Evolutionary conservation across 305 asterid species (phyloP), one percentile per base, ranked within the genome.

Genomic region (Rubia peregrina): DNA sequence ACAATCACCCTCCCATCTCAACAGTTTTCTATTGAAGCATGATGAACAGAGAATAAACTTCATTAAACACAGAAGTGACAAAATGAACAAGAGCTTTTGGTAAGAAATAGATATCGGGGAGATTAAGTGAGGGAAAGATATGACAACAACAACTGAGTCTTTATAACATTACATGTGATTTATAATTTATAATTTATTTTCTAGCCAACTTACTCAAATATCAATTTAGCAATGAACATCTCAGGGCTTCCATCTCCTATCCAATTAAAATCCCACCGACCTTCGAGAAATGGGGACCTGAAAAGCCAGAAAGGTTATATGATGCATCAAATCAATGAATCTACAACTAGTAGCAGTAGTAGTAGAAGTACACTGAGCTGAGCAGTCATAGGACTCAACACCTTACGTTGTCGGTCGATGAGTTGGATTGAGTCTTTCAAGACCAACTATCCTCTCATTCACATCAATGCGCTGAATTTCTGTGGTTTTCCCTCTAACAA

Each of bases 401-500:
- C 81, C 87, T 83, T 88, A 95, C 98, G 95, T 90, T 83, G 99
- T 87, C 70, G 98, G 99, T 75, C 89, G 79, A 77, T 84, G 83
- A 1, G 82, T 79, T 7, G 89, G 87, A 75, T 83, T 85, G 79
- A 85, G 84, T 69, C 85, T 79, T 79, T 85, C 89, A 1, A 85
- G 97, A 83, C 85, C 72, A 65, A 90, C 92, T 74, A 95, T 90
- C 84, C 92, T 85, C 84, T 92, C 96, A 66, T 90, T 87, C 71
- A 92, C 96, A 76, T 90, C 98, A 73, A 92, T 87, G 56, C 82
- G 78, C 63, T 91, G 96, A 57, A 83, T 48, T 62, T 79, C 86
- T 10, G 96, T 88, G 63, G 84, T 79, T 81, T 78, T 90, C 55
- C 98, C 96, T 4, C 90, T 79, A 60, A 87, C 83, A 75, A 92